Evolutionary conservation across 176 grass and related monocot species (phyloP).

Genomic region (Lolium perenne): DNA sequence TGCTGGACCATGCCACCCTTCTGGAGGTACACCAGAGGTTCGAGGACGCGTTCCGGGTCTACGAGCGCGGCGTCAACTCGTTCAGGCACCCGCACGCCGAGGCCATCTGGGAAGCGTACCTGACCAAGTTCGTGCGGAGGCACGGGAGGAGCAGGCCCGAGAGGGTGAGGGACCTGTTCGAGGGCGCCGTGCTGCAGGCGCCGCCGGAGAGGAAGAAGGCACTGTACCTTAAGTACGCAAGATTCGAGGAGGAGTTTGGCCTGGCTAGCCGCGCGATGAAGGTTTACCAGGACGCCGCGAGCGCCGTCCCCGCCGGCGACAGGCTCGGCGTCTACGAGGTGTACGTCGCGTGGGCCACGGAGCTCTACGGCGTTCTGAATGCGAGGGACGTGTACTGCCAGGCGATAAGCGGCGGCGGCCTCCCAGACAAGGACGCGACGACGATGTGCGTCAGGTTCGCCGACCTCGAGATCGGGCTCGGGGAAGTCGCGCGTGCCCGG

Average conservation of each 20-base stretch:
- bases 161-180: conserved; percentile 70
- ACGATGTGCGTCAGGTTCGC: conserved; percentile 61
- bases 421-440: conserved; percentile 56
- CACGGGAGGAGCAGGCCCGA: conserved; percentile 60
- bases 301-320: conserved; percentile 50
- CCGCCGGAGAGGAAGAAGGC: conserved; percentile 58
- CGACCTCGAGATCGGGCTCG: conserved; percentile 58
- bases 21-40: conserved; percentile 55
- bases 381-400: conserved; percentile 63
- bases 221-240: conserved; percentile 65
- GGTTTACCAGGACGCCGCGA: conserved; percentile 65
- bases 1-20: conserved; percentile 69
- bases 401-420: conserved; percentile 54
- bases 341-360: conserved; percentile 58
- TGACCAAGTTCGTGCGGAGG: conserved; percentile 63
- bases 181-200: conserved; percentile 56
- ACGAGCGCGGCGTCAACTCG: conserved; percentile 63
- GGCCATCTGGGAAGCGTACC: conserved; percentile 75
- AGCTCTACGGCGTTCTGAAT: conserved; percentile 55
- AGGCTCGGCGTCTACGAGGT: conserved; percentile 75
- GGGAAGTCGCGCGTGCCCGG: conserved; percentile 54
- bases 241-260: conserved; percentile 76
- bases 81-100: conserved; percentile 76
- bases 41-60: conserved; percentile 84
- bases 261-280: conserved; percentile 68